Conservation (phyloP, 441 rosid genomes). For the Populus trichocarpa region DNA sequence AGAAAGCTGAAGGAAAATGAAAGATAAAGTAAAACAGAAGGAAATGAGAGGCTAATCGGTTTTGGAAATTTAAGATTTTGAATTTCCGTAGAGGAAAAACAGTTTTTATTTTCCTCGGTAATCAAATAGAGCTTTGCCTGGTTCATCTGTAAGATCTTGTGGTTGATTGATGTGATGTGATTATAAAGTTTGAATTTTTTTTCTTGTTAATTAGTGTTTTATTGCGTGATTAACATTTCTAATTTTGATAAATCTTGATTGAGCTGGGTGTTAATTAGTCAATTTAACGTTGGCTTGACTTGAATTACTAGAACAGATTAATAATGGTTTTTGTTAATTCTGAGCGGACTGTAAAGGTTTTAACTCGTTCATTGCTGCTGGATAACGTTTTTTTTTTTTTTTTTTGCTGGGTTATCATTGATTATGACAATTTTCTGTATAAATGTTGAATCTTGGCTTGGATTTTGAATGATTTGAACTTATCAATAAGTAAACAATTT, state of each 20-base stretch:
- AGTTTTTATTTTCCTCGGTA: not conserved
- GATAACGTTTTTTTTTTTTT: no score
- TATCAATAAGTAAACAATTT: not conserved
- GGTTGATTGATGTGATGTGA: conserved; percentile 7
- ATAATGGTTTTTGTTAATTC: not conserved
- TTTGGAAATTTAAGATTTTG: not conserved
- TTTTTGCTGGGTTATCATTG: not conserved
- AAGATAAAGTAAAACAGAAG: not conserved
- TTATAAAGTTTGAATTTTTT: not conserved
- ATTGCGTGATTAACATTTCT: not conserved
- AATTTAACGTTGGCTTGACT: not conserved
- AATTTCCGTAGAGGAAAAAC: not conserved
- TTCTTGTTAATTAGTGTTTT: not conserved
- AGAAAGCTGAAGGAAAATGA: not conserved
- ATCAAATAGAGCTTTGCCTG: not conserved
- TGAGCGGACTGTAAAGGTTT: no score
- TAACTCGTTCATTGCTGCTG: no score
- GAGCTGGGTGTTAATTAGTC: not conserved
- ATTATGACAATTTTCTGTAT: no score
- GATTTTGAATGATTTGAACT: not conserved
- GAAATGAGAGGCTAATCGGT: not conserved
- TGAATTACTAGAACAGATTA: not conserved
- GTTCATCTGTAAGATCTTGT: not conserved
- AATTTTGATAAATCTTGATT: not conserved
- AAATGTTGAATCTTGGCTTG: not conserved